These are phyloP conservation scores for Trichomonas tenax DNA, from an alignment of 208 protist species.

Conservation along the genomic window DNA sequence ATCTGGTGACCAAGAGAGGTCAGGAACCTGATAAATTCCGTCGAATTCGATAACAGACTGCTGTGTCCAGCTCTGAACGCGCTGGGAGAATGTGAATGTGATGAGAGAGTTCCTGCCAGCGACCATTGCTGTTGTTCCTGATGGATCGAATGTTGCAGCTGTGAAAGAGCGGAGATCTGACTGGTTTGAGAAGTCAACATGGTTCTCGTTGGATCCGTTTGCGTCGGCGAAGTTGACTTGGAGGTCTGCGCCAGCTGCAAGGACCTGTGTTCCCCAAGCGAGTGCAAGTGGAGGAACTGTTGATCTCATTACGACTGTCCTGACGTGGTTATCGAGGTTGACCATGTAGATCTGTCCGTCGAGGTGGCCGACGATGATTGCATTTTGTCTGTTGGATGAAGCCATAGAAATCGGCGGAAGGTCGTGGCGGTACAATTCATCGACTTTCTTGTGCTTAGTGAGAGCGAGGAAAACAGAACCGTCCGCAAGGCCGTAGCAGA, in stretches of 20 bases:
- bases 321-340: not conserved
- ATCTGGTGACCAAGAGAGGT: not conserved
- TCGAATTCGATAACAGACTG: not conserved
- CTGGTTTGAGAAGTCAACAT: not conserved
- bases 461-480: not conserved
- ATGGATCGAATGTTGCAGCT: not conserved
- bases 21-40: not conserved
- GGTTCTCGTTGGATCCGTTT: not conserved
- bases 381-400: not conserved
- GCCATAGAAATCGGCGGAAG: not conserved
- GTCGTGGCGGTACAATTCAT: not conserved
- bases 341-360: not conserved
- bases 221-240: not conserved
- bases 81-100: not conserved
- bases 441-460: not conserved
- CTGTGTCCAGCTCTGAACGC: not conserved
- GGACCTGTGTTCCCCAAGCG: not conserved
- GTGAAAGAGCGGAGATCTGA: not conserved
- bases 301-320: not conserved
- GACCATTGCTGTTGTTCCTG: not conserved
- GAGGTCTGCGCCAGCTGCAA: not conserved
- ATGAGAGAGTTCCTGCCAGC: not conserved
- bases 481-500: not conserved
- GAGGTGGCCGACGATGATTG: not conserved
- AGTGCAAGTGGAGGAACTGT: not conserved